Base-by-base conservation (phyloP, 257 asterid genomes). In the Solanum chiquidenum region DNA sequence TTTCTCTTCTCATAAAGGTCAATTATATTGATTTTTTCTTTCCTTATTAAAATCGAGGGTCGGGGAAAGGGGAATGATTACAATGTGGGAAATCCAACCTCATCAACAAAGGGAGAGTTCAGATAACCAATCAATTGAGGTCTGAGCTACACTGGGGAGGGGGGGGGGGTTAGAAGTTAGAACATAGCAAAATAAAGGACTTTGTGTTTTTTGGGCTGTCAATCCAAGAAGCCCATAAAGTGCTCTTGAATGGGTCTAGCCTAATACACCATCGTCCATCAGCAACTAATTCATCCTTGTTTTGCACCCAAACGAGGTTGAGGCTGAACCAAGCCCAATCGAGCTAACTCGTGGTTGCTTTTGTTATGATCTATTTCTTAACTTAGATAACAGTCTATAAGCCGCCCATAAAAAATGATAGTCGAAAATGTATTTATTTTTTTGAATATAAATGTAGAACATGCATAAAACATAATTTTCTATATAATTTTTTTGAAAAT, bases 51-150 rank as follows among this genome's bases (percentile, higher is more conserved):
- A 49, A 49, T 0, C 0, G 3, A 0, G 7, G 58, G 58, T 49
- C 21, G 0, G 58, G 7, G 3, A 49, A 49, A 49, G 8, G 7
- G 58, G 58, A 49, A 2, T 14, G 58, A 49, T 49, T 49, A 49
- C 21, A 49, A 14, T 0, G 3, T 49, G 7, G 1, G 0, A 49
- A 49, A 5, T 14, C 3, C 0, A 49, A 49, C 8, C 8, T 49
- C 2, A 49, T 0, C 1, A 49, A 49, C 0, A 49, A 49, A 14
- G 3, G 14, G 58, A 0, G 0, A 49, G 7, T 49, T 49, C 60
- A 49, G 1, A 2, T 49, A 14, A 49, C 8, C 8, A 49, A 49
- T 49, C 21, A 49, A 49, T 0, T 0, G 7, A 12, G 55, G 18
- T 46, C 2, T 0, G 16, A 12, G 58, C 60, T 49, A 49, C 60